Evolutionary conservation across 1,284 basidiomycete genomes (phyloP).

Genomic region (Boletus mariae): DNA sequence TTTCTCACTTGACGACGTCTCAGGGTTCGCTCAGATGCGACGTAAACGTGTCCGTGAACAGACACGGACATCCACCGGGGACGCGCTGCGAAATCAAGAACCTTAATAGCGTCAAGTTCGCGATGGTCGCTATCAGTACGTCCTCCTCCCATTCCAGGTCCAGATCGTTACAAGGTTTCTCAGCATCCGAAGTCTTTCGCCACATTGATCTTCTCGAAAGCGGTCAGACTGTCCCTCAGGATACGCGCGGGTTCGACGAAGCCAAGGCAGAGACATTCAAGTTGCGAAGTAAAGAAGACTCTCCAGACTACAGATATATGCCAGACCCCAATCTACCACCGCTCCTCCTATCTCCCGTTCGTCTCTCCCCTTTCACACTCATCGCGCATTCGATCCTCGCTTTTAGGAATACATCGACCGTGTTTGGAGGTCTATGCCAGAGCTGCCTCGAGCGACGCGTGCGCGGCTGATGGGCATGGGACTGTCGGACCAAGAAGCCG

Average conservation of each 20-base stretch:
- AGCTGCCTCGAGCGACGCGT: constrained; percentile 71
- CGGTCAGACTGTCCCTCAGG: constrained; percentile 60
- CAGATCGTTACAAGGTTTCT: not conserved
- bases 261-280: constrained; percentile 76
- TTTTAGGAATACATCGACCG: constrained; percentile 57
- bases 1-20: not conserved
- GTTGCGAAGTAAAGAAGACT: constrained; percentile 88
- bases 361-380: constrained; percentile 1
- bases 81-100: constrained; percentile 98
- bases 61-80: constrained; percentile 60
- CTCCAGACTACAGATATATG: constrained; percentile 97
- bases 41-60: constrained; percentile 90
- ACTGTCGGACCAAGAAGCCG: constrained; percentile 63
- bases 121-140: constrained; percentile 84
- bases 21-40: constrained; percentile 94
- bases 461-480: constrained; percentile 52
- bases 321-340: constrained; percentile 93
- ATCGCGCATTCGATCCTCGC: not conserved
- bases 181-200: constrained; percentile 68
- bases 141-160: constrained; percentile 11
- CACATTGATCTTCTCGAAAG: constrained; percentile 61
- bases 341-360: constrained; percentile 61
- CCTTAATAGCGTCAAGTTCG: constrained; percentile 87
- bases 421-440: constrained; percentile 64
- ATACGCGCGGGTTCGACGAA: constrained; percentile 92